These are phyloP conservation scores for Xylariaceae sp. DNA, from an alignment of 2,329 filamentous ascomycete genomes.

Conservation along the genomic window DNA sequence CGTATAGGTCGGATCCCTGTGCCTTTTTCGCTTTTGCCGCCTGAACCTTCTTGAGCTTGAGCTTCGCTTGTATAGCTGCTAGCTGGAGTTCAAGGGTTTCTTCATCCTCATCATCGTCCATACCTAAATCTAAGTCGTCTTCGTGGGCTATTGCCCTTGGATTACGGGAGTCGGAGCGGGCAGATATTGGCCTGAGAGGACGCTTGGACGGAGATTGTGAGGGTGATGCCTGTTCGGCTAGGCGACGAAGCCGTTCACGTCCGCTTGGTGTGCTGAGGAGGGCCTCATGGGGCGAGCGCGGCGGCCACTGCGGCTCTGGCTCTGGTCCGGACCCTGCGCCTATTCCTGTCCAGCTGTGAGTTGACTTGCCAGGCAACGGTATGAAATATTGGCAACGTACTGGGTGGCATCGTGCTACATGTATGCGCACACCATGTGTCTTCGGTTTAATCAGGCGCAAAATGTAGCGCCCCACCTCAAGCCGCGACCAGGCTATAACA, in stretches of 20 bases:
- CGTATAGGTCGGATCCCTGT: constrained; percentile 16
- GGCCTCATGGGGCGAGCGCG: constrained; percentile 61
- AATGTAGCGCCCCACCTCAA: neutral
- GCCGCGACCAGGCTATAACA: neutral
- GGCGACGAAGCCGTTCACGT: constrained; percentile 67
- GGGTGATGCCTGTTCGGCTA: constrained; percentile 62
- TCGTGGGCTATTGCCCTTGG: constrained; percentile 18
- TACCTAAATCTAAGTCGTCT: constrained; percentile 35
- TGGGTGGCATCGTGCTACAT: constrained; percentile 25
- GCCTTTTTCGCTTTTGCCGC: constrained; percentile 49
- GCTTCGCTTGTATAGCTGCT: constrained; percentile 79
- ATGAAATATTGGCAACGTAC: constrained; percentile 20
- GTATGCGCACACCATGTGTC: constrained; percentile 15
- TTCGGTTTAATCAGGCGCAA: constrained; percentile 5
- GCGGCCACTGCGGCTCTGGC: constrained; percentile 59
- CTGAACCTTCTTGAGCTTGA: constrained; percentile 84
- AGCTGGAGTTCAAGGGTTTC: constrained; percentile 83
- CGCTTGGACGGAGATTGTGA: constrained; percentile 63
- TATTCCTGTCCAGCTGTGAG: constrained; percentile 24
- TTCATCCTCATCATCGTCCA: constrained; percentile 59
- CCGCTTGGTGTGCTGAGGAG: constrained; percentile 70
- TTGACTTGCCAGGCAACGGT: constrained; percentile 4
- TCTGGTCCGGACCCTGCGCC: constrained; percentile 32
- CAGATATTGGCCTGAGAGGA: constrained; percentile 33
- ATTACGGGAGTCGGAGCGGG: constrained; percentile 21